Conservation (phyloP, 257 asterid genomes). For the Ehretia macrophylla region DNA sequence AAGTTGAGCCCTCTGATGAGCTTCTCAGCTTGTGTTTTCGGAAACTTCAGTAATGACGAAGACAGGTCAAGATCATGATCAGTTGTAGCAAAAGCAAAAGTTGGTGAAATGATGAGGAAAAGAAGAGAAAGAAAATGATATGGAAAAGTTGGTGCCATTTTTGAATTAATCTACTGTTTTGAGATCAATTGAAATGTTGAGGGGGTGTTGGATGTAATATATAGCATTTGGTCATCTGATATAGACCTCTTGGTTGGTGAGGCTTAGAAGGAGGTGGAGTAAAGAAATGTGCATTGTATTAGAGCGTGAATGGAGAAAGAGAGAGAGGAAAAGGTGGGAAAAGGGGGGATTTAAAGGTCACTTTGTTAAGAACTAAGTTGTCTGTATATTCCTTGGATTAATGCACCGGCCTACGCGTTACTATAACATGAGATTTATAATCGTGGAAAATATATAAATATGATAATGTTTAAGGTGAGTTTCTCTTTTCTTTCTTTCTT, state of each 20-base stretch:
- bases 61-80: not conserved
- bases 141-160: conserved; percentile 9
- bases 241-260: not conserved
- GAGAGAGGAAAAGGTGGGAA: not conserved
- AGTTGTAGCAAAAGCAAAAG: not conserved
- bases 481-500: no score
- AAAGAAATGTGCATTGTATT: not conserved
- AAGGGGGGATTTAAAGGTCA: not conserved
- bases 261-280: not conserved
- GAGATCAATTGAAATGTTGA: not conserved
- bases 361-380: not conserved
- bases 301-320: not conserved
- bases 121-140: not conserved
- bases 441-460: no score
- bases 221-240: conserved; percentile 1
- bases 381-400: no score
- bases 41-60: not conserved
- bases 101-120: not conserved
- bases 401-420: no score
- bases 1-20: conserved; percentile 29
- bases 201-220: not conserved
- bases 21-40: conserved; percentile 30
- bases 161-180: not conserved
- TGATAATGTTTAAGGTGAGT: no score
- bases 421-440: no score